phyloP scores from a whole-genome alignment of 176 grass and related monocot genomes.

The Leersia perrieri region DNA sequence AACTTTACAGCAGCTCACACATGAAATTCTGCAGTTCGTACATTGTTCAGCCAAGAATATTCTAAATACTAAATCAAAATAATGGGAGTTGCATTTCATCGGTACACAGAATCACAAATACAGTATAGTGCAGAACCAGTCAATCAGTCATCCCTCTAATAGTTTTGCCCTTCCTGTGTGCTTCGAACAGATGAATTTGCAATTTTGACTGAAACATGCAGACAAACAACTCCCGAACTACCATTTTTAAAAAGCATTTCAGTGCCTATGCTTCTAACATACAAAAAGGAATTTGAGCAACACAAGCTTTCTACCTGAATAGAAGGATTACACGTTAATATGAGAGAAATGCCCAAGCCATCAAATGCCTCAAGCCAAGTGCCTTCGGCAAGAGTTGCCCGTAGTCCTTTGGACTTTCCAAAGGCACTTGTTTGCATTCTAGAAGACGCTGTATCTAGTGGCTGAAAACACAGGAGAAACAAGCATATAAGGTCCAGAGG shows the following conservation, averaged over 20 bases:
- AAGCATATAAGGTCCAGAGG: slow-evolving; percentile 5
- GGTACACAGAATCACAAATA: neutral
- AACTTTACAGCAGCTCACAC: neutral
- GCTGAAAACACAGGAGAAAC: slow-evolving; percentile 41
- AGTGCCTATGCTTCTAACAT: neutral
- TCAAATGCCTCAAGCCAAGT: slow-evolving; percentile 87
- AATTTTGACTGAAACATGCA: neutral
- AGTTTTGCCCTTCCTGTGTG: neutral
- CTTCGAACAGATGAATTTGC: neutral
- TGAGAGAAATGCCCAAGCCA: slow-evolving; percentile 89
- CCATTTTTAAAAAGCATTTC: neutral
- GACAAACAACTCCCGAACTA: neutral
- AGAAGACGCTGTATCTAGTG: slow-evolving; percentile 89
- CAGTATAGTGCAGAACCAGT: neutral
- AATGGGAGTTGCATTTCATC: neutral
- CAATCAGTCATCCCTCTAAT: neutral
- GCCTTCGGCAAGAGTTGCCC: slow-evolving; percentile 75
- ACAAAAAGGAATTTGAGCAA: neutral
- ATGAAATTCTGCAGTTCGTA: neutral
- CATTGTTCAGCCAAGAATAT: neutral
- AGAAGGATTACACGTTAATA: slow-evolving; percentile 91
- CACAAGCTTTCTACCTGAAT: slow-evolving; percentile 74
- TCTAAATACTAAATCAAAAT: neutral
- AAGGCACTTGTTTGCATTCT: slow-evolving; percentile 99
- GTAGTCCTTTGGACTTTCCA: slow-evolving; percentile 87